Conservation (phyloP, 2,329 filamentous ascomycete species). For the Fusarium zealandicum region DNA sequence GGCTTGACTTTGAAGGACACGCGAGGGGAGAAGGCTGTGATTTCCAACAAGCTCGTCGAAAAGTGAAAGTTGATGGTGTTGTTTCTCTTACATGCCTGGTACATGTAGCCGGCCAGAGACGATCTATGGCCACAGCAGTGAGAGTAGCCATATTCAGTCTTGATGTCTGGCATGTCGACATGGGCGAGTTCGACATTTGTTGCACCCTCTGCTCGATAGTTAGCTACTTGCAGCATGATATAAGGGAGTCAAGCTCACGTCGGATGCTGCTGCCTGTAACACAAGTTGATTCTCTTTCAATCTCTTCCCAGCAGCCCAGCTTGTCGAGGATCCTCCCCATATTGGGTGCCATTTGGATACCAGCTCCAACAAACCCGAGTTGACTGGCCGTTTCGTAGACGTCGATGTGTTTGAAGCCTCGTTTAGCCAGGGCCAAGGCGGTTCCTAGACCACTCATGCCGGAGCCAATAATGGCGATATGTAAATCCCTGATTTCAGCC, state of each 20-base stretch:
- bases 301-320: constrained; percentile 75
- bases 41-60: constrained; percentile 36
- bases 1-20: constrained; percentile 34
- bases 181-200: constrained; percentile 74
- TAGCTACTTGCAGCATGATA: not conserved
- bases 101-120: constrained; percentile 73
- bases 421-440: constrained; percentile 47
- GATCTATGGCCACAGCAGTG: constrained; percentile 83
- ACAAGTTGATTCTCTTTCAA: constrained; percentile 49
- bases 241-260: constrained; percentile 18
- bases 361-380: constrained; percentile 69
- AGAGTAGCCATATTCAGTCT: constrained; percentile 72
- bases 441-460: constrained; percentile 53
- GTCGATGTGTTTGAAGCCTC: constrained; percentile 38
- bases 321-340: constrained; percentile 78
- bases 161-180: constrained; percentile 73
- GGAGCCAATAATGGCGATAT: constrained; percentile 38
- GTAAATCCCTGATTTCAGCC: constrained; percentile 29
- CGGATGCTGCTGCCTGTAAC: constrained; percentile 43
- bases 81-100: constrained; percentile 71
- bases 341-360: constrained; percentile 85
- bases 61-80: constrained; percentile 73
- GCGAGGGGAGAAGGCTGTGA: constrained; percentile 36
- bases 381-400: constrained; percentile 39
- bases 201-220: constrained; percentile 63